phyloP scores from a whole-genome alignment of 2,329 filamentous ascomycete genomes.

The Aspergillus ustus region DNA sequence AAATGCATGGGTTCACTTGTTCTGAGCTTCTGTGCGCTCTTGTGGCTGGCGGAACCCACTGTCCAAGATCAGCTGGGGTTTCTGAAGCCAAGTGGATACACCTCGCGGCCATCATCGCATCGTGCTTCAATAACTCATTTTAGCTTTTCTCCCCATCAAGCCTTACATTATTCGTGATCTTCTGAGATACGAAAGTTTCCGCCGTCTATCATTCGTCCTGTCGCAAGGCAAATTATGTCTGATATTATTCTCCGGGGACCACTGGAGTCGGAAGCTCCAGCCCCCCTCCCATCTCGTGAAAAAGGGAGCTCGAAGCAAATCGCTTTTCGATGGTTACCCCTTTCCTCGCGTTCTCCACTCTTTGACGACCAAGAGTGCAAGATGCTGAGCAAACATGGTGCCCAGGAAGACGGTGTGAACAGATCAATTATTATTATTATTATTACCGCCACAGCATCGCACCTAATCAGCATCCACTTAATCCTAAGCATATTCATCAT shows the following conservation, averaged over 20 bases:
- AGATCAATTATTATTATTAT: no score
- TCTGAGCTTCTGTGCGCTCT: neutral
- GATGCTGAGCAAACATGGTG: slow-evolving; percentile 8
- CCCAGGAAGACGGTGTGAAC: slow-evolving; percentile 3
- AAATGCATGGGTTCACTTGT: neutral
- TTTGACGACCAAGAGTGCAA: neutral
- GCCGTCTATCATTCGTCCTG: neutral
- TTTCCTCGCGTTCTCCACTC: slow-evolving; percentile 13
- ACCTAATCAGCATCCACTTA: slow-evolving; percentile 7
- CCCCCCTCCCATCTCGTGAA: neutral
- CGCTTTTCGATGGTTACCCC: slow-evolving; percentile 8
- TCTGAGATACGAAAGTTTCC: neutral
- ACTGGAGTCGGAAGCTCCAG: neutral
- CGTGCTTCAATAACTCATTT: slow-evolving; percentile 10
- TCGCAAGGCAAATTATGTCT: neutral
- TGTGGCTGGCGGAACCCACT: slow-evolving; percentile 22
- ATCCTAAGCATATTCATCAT: slow-evolving; percentile 13
- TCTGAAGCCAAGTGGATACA: slow-evolving; percentile 4
- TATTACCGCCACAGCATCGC: neutral
- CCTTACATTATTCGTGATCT: neutral
- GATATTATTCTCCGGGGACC: neutral
- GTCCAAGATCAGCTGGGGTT: slow-evolving; percentile 14
- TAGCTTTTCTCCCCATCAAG: slow-evolving; percentile 2
- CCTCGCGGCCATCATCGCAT: slow-evolving; percentile 3
- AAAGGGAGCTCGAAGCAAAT: slow-evolving; percentile 4